Percentiles rank a stretch among this genome's conserved stretches.
Conservation (phyloP, 805 yeast genomes). For the Myxozyma monticola region DNA sequence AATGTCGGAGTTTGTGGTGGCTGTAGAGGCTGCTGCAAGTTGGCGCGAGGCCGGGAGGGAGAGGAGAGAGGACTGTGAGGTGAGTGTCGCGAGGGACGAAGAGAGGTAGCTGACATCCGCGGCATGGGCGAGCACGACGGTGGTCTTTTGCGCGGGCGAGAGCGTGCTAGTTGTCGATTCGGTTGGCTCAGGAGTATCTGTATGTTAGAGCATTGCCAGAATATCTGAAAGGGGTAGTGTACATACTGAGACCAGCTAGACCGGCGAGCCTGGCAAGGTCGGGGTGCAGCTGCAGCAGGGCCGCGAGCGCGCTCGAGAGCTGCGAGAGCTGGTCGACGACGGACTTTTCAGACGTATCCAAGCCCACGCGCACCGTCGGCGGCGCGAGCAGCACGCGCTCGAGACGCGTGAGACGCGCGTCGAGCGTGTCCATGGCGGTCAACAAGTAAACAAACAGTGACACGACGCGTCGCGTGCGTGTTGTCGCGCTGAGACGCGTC, state of each 20-base stretch:
- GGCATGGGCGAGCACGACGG: conserved; percentile 17
- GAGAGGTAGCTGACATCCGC: conserved; percentile 12
- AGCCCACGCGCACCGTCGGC: too few relatives aligned
- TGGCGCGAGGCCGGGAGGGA: neutral
- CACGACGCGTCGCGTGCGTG: neutral
- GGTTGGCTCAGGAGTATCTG: neutral
- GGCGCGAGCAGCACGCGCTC: conserved; percentile 8
- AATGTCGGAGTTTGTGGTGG: neutral
- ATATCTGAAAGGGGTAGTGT: too few relatives aligned
- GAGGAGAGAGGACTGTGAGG: conserved; percentile 6
- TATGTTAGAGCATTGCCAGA: neutral
- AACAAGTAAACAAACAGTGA: too few relatives aligned
- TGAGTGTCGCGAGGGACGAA: conserved; percentile 2
- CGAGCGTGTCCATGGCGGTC: conserved; percentile 20
- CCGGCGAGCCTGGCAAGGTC: too few relatives aligned
- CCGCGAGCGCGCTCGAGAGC: conserved; percentile 1
- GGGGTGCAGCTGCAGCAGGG: neutral
- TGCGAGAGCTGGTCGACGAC: conserved; percentile 3
- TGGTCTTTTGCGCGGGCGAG: neutral
- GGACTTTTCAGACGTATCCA: neutral
- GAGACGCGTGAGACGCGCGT: conserved; percentile 11
- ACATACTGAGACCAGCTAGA: too few relatives aligned
- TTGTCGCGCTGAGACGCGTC: neutral
- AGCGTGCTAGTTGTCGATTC: neutral
- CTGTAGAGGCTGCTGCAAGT: neutral